Conservation (phyloP, 495 filamentous ascomycete genomes). For the Podospora australis region DNA sequence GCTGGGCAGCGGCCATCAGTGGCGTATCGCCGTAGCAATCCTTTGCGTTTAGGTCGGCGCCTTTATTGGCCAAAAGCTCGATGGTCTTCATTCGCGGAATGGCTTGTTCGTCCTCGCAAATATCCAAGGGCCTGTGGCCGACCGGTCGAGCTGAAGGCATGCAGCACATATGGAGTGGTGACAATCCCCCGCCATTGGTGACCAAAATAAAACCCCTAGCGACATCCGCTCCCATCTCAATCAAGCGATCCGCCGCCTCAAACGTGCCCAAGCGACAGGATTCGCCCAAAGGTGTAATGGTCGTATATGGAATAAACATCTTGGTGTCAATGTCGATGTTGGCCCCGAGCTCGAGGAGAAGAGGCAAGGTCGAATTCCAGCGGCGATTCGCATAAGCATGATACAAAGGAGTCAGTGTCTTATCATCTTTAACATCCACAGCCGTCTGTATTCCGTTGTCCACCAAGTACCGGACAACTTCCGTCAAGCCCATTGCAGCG, state of each 20-base stretch:
- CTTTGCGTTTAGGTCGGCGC: slow-evolving; percentile 22
- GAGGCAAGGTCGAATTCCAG: slow-evolving; percentile 25
- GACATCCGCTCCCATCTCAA: slow-evolving; percentile 28
- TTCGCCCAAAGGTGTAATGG: slow-evolving; percentile 31
- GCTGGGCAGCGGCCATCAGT: slow-evolving; percentile 21
- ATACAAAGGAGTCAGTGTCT: slow-evolving; percentile 28
- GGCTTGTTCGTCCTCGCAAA: slow-evolving; percentile 6
- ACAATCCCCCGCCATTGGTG: slow-evolving; percentile 11
- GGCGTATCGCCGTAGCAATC: slow-evolving; percentile 29
- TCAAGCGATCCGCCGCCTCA: slow-evolving; percentile 23
- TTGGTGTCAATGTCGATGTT: slow-evolving; percentile 26
- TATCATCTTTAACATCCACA: slow-evolving; percentile 23
- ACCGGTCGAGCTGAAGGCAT: slow-evolving; percentile 19
- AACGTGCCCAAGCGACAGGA: slow-evolving; percentile 30
- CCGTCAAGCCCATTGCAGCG: slow-evolving; percentile 19
- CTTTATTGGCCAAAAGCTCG: slow-evolving; percentile 19
- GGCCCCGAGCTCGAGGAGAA: slow-evolving; percentile 28
- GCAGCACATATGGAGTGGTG: slow-evolving; percentile 28
- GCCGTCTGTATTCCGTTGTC: slow-evolving; percentile 20
- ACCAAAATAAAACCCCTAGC: slow-evolving; percentile 20
- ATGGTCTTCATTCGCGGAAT: slow-evolving; percentile 20
- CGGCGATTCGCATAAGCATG: slow-evolving; percentile 29
- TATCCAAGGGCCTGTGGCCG: background rate
- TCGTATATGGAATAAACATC: slow-evolving; percentile 28
- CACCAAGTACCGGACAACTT: slow-evolving; percentile 20